Evolutionary conservation across 2,329 filamentous ascomycete species (phyloP).

Genomic region (Hansfordia pulvinata): DNA sequence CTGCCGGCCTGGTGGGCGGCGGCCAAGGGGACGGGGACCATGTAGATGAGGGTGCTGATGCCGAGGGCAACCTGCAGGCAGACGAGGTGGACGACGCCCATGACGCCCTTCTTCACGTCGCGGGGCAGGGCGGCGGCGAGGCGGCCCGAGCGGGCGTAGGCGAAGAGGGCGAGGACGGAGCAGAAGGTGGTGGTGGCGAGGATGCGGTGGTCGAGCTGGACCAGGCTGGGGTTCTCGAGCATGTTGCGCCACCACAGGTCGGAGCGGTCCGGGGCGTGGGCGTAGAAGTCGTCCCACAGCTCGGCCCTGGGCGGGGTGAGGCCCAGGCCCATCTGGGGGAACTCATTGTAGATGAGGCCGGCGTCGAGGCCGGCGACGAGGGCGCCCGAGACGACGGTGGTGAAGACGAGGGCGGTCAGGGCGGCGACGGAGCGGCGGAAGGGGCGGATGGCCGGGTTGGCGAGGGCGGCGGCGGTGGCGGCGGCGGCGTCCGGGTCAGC

Average conservation of each 20-base stretch:
- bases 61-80: slow-evolving; percentile 73
- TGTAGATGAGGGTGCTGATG: slow-evolving; percentile 83
- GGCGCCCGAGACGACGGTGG: slow-evolving; percentile 84
- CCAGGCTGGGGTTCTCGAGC: slow-evolving; percentile 90
- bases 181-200: slow-evolving; percentile 82
- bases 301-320: slow-evolving; percentile 70
- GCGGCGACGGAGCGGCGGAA: slow-evolving; percentile 63
- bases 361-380: slow-evolving; percentile 92
- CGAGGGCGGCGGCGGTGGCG: slow-evolving; percentile 46
- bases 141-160: slow-evolving; percentile 59
- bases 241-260: slow-evolving; percentile 97
- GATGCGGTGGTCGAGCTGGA: slow-evolving; percentile 91
- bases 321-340: slow-evolving; percentile 85
- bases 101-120: slow-evolving; percentile 53
- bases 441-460: slow-evolving; percentile 50
- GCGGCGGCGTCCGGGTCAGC: slow-evolving; percentile 50
- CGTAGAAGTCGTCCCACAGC: slow-evolving; percentile 78
- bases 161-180: slow-evolving; percentile 63
- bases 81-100: slow-evolving; percentile 73
- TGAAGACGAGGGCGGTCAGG: slow-evolving; percentile 66
- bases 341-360: slow-evolving; percentile 97
- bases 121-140: slow-evolving; percentile 44
- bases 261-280: slow-evolving; percentile 58
- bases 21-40: slow-evolving; percentile 79
- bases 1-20: slow-evolving; percentile 88